These are phyloP conservation scores for Hemileccinum rubropunctum DNA, from an alignment of 768 basidiomycete genomes.

Conservation along the genomic window DNA sequence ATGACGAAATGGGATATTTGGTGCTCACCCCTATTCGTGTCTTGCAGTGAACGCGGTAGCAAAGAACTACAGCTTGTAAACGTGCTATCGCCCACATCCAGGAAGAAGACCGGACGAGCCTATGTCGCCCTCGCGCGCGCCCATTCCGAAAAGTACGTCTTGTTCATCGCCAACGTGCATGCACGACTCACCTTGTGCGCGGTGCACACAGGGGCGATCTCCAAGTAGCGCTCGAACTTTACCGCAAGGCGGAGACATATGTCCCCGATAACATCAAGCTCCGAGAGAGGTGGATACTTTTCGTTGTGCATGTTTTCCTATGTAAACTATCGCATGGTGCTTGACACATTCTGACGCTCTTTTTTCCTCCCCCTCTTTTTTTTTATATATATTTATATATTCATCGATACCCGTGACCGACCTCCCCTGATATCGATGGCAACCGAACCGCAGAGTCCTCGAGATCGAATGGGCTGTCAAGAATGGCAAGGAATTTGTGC, in stretches of 20 bases:
- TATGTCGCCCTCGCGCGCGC: slow-evolving; percentile 82
- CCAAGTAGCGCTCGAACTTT: slow-evolving; percentile 76
- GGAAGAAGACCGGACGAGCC: slow-evolving; percentile 79
- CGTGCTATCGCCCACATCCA: slow-evolving; percentile 66
- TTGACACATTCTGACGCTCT: slow-evolving; percentile 39
- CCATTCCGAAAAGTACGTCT: slow-evolving; percentile 72
- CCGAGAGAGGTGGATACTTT: slow-evolving; percentile 84
- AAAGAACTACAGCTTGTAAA: slow-evolving; percentile 61
- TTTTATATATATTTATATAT: slow-evolving; percentile 17
- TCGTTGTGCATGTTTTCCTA: slow-evolving; percentile 62
- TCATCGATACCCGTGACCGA: background rate
- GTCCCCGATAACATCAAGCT: slow-evolving; percentile 86
- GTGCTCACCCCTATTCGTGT: slow-evolving; percentile 6
- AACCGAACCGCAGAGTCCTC: slow-evolving; percentile 54
- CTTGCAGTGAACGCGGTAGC: slow-evolving; percentile 53
- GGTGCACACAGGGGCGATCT: slow-evolving; percentile 60
- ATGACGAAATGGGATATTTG: slow-evolving; percentile 7
- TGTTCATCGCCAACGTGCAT: background rate
- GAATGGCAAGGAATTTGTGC: slow-evolving; percentile 56
- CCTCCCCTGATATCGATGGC: slow-evolving; percentile 4
- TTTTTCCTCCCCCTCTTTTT: slow-evolving; percentile 21
- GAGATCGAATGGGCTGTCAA: slow-evolving; percentile 79
- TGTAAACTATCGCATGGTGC: slow-evolving; percentile 46
- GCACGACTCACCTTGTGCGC: background rate
- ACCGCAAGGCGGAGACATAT: slow-evolving; percentile 77